phyloP scores from a whole-genome alignment of 2,329 filamentous ascomycete species.

The Penicillium sp. region DNA sequence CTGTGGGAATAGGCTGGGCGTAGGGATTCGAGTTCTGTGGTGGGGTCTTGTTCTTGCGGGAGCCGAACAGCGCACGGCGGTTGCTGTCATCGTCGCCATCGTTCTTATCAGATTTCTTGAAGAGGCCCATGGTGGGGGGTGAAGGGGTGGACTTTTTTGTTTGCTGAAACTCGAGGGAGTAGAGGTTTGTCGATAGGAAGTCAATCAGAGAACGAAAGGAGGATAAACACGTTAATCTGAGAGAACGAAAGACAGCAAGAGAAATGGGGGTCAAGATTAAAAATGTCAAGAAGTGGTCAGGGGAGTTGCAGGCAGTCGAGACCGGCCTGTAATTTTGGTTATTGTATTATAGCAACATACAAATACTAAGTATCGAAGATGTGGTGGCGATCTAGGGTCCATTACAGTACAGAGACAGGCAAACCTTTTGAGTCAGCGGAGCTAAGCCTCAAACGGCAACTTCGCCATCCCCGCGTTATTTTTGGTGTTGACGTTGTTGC shows the following conservation, averaged over 20 bases:
- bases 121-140: slow-evolving; percentile 33
- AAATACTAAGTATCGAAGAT: background rate
- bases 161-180: background rate
- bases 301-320: slow-evolving; percentile 26
- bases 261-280: slow-evolving; percentile 5
- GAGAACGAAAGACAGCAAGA: slow-evolving; percentile 7
- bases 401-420: slow-evolving; percentile 3
- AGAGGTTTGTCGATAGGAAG: background rate
- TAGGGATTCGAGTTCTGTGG: slow-evolving; percentile 57
- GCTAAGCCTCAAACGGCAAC: slow-evolving; percentile 21
- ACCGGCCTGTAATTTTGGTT: slow-evolving; percentile 2
- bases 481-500: slow-evolving; percentile 21
- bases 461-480: slow-evolving; percentile 21
- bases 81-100: slow-evolving; percentile 53
- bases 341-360: background rate
- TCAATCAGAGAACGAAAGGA: background rate
- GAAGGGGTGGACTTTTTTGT: background rate
- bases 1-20: slow-evolving; percentile 52
- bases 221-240: background rate
- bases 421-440: slow-evolving; percentile 17
- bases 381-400: slow-evolving; percentile 1
- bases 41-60: slow-evolving; percentile 54
- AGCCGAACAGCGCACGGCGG: slow-evolving; percentile 60
- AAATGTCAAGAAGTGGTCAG: slow-evolving; percentile 17
- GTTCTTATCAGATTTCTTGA: slow-evolving; percentile 53